Percentiles rank a stretch among this genome's conserved stretches.
These are phyloP conservation scores for Sergeia podlipaevii DNA, from an alignment of 208 protist genomes.

Conservation along the genomic window DNA sequence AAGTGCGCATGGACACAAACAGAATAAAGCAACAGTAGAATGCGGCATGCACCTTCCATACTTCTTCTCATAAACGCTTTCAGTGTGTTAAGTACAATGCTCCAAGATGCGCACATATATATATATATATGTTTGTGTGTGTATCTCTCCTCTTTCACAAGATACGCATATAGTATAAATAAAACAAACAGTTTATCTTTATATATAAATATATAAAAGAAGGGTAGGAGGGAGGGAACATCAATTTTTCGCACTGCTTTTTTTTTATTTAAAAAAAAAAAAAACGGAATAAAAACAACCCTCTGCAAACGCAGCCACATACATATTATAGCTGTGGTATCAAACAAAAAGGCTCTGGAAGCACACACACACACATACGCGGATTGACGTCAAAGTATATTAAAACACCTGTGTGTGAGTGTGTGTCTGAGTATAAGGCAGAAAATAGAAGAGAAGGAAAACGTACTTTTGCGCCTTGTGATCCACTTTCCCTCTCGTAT, in stretches of 20 bases:
- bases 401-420: no score
- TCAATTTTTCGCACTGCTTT: no score
- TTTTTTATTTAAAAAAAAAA: constrained; percentile 6
- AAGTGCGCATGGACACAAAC: no score
- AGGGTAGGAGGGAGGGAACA: no score
- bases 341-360: background rate
- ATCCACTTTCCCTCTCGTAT: no score
- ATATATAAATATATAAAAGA: no score
- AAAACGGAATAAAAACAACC: constrained; percentile 1
- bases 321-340: background rate
- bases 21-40: no score
- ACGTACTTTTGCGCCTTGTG: no score
- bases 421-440: background rate
- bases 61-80: no score
- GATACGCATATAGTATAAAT: background rate
- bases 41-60: no score
- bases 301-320: background rate
- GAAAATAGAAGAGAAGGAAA: constrained; percentile 1
- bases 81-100: no score
- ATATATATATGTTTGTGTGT: background rate
- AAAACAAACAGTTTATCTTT: constrained; percentile 8
- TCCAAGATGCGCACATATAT: no score
- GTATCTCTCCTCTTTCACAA: background rate
- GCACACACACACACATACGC: background rate
- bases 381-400: background rate